Evolutionary conservation across 2,329 filamentous ascomycete genomes (phyloP).

Genomic region (Trichoderma sp.): DNA sequence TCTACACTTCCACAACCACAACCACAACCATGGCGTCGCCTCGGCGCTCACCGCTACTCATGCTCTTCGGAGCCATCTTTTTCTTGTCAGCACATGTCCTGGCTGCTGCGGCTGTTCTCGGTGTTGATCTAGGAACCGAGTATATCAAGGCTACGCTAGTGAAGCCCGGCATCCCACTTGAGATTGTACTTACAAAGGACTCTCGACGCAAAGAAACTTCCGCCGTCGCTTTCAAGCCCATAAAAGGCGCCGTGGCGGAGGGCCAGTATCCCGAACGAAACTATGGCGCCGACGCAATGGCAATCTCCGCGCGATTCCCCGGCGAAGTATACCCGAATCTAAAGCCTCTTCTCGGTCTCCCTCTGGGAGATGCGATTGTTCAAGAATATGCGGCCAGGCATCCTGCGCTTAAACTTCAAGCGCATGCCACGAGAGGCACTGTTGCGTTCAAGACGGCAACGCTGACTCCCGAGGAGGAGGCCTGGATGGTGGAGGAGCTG

Average conservation of each 20-base stretch:
- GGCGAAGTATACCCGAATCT: constrained; percentile 93
- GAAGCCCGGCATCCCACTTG: constrained; percentile 94
- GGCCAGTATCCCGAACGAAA: constrained; percentile 80
- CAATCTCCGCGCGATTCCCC: constrained; percentile 83
- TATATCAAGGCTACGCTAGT: constrained; percentile 96
- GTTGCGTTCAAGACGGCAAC: constrained; percentile 78
- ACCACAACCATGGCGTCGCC: constrained; percentile 40
- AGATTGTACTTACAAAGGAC: constrained; percentile 97
- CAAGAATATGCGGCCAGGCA: constrained; percentile 73
- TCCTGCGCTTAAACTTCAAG: constrained; percentile 72
- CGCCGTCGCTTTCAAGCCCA: constrained; percentile 90
- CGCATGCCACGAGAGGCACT: constrained; percentile 63
- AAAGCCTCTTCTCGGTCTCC: constrained; percentile 83
- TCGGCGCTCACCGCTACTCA: constrained; percentile 41
- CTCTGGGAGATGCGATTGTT: constrained; percentile 60
- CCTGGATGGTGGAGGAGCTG: constrained; percentile 85
- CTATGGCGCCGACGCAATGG: constrained; percentile 90
- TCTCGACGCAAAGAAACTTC: constrained; percentile 93
- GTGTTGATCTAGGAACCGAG: constrained; percentile 91
- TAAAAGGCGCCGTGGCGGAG: constrained; percentile 60
- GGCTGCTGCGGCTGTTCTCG: constrained; percentile 73
- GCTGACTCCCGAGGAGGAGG: constrained; percentile 62
- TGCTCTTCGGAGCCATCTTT: constrained; percentile 43
- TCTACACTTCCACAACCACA: constrained; percentile 30
- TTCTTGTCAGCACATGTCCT: constrained; percentile 49